Percentiles rank a stretch among this genome's conserved stretches.
phyloP scores from a whole-genome alignment of 2,329 filamentous ascomycete genomes.

The Paraconiothyrium brasiliense region DNA sequence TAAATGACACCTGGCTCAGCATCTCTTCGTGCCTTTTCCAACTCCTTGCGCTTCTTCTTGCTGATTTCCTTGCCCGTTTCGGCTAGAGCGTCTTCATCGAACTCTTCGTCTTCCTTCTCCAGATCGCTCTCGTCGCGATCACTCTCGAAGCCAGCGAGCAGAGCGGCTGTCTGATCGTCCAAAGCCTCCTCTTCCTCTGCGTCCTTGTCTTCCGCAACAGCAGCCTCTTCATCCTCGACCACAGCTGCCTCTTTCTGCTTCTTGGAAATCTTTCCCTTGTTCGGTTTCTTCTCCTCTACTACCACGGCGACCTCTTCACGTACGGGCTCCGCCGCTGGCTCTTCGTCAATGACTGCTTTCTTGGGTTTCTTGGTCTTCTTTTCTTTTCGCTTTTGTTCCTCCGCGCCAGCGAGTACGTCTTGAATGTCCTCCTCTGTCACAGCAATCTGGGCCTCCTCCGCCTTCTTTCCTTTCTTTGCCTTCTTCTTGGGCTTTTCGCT shows the following conservation, averaged over 20 bases:
- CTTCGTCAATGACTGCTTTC: constrained; percentile 20
- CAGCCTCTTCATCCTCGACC: constrained; percentile 28
- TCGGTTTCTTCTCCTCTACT: constrained; percentile 13
- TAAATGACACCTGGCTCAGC: constrained; percentile 82
- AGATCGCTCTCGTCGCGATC: constrained; percentile 54
- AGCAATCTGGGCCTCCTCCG: background rate
- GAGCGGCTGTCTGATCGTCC: constrained; percentile 60
- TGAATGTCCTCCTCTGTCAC: constrained; percentile 1
- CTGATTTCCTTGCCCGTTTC: constrained; percentile 37
- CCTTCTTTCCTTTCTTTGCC: constrained; percentile 15
- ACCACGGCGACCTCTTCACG: background rate
- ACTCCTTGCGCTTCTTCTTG: constrained; percentile 48
- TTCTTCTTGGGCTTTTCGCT: constrained; percentile 13
- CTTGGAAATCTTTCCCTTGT: constrained; percentile 25
- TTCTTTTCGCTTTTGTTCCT: constrained; percentile 12
- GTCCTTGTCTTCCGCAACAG: constrained; percentile 22
- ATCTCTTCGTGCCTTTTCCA: constrained; percentile 61
- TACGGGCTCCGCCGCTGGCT: constrained; percentile 6
- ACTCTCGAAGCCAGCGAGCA: constrained; percentile 62
- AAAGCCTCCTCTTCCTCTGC: constrained; percentile 45
- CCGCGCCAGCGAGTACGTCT: background rate
- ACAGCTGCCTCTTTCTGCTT: constrained; percentile 30
- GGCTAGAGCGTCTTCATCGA: constrained; percentile 50
- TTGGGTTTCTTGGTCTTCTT: constrained; percentile 23
- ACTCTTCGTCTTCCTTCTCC: constrained; percentile 49